phyloP scores from a whole-genome alignment of 164 flowering plant species.

The Buxus sempervirens region DNA sequence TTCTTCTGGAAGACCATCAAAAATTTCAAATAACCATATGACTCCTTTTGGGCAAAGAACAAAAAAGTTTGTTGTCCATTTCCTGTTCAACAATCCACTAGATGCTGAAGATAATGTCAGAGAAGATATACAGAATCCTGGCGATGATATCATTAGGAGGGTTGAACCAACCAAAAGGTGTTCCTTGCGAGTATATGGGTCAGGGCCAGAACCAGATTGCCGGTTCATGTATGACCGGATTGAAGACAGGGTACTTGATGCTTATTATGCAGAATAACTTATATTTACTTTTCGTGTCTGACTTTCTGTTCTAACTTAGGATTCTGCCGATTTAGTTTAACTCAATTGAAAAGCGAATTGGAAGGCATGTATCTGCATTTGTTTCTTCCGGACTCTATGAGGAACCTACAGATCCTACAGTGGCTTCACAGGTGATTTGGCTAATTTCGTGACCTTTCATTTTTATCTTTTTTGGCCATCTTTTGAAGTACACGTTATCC shows the following conservation, averaged over 20 bases:
- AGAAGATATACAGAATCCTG: constrained; percentile 39
- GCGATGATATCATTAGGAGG: constrained; percentile 78
- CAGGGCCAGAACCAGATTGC: constrained; percentile 65
- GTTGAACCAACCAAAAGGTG: constrained; percentile 56
- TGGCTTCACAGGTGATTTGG: constrained; percentile 79
- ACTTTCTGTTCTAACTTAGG: constrained; percentile 6
- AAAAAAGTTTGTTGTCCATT: constrained; percentile 63
- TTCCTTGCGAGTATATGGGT: constrained; percentile 54
- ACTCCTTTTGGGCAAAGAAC: constrained; percentile 86
- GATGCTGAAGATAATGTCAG: constrained; percentile 26
- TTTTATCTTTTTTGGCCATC: no score
- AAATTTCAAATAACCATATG: constrained; percentile 23
- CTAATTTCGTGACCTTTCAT: neutral
- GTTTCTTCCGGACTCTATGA: constrained; percentile 55
- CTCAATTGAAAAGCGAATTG: constrained; percentile 70
- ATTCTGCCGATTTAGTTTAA: constrained; percentile 49
- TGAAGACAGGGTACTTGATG: constrained; percentile 72
- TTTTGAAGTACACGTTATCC: neutral
- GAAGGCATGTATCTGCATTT: constrained; percentile 41
- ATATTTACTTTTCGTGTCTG: neutral
- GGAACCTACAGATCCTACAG: constrained; percentile 74
- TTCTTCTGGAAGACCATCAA: constrained; percentile 45
- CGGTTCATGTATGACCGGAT: constrained; percentile 86
- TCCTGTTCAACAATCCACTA: constrained; percentile 35
- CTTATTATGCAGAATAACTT: neutral